These are phyloP conservation scores for Trypanosoma mega DNA, from an alignment of 208 protist species.

Conservation along the genomic window DNA sequence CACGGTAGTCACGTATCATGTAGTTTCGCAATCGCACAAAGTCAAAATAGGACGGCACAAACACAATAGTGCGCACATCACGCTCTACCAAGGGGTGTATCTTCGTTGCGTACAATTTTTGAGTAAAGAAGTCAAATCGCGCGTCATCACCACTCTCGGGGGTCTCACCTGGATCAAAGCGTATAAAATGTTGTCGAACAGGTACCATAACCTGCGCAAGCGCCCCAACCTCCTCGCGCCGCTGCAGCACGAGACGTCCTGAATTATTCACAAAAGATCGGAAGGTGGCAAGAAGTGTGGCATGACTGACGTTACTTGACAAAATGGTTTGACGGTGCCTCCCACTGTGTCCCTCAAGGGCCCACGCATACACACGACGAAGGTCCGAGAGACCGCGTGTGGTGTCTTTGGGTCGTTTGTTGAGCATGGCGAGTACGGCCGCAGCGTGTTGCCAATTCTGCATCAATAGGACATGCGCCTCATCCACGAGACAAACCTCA, in stretches of 20 bases:
- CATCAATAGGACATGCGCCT: constrained; percentile 94
- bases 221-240: constrained; percentile 45
- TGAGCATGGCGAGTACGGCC: constrained; percentile 66
- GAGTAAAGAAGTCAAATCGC: constrained; percentile 92
- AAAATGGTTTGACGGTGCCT: constrained; percentile 95
- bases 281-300: constrained; percentile 89
- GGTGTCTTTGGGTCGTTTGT: constrained; percentile 83
- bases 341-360: constrained; percentile 70
- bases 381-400: constrained; percentile 84
- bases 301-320: constrained; percentile 61
- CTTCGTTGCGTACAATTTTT: constrained; percentile 75
- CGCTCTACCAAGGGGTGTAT: constrained; percentile 72
- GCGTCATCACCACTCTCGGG: constrained; percentile 72
- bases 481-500: constrained; percentile 93
- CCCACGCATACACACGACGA: constrained; percentile 85
- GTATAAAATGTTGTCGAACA: constrained; percentile 92
- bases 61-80: constrained; percentile 85
- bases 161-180: constrained; percentile 58
- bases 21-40: constrained; percentile 95
- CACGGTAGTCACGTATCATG: constrained; percentile 90
- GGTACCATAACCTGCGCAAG: constrained; percentile 61
- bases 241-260: constrained; percentile 67
- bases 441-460: constrained; percentile 97
- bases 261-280: constrained; percentile 74
- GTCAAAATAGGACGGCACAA: constrained; percentile 96